Evolutionary conservation across 2,329 filamentous ascomycete species (phyloP).

Genomic region (Ceratocystis eucalypticola): DNA sequence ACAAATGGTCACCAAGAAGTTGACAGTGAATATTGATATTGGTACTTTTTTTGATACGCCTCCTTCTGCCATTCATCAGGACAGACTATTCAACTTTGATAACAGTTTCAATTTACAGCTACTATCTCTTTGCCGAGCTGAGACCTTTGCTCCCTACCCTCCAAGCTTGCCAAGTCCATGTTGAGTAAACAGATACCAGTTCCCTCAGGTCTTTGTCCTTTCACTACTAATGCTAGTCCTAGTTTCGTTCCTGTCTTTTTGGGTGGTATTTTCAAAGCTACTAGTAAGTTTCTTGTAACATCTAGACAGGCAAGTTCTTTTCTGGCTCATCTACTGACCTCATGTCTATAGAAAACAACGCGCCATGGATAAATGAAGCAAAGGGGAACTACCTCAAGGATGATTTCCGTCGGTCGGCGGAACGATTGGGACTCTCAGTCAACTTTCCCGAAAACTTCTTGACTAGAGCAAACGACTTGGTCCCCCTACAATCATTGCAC

Average conservation of each 20-base stretch:
- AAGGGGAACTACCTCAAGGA: constrained; percentile 46
- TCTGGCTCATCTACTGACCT: neutral
- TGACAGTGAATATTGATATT: constrained; percentile 9
- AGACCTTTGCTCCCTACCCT: constrained; percentile 42
- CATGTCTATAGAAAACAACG: constrained; percentile 47
- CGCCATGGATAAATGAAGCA: constrained; percentile 56
- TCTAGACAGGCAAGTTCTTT: neutral
- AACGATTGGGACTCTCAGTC: constrained; percentile 28
- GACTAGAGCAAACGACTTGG: constrained; percentile 30
- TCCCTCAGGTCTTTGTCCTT: neutral
- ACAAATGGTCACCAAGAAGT: constrained; percentile 10
- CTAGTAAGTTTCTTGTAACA: constrained; percentile 29
- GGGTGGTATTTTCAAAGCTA: constrained; percentile 48
- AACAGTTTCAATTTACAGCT: constrained; percentile 52
- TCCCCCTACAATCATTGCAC: constrained; percentile 52
- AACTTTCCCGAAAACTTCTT: constrained; percentile 34
- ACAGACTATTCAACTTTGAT: neutral
- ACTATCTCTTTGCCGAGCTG: constrained; percentile 44
- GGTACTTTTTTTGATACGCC: neutral
- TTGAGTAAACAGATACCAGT: constrained; percentile 42
- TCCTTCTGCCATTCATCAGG: neutral
- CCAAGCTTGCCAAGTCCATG: constrained; percentile 42
- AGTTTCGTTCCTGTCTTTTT: constrained; percentile 63
- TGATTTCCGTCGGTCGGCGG: constrained; percentile 31
- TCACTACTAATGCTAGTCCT: neutral